A percentile compares a stretch with the other conserved stretches of the same genome.
Evolutionary conservation across 2,329 filamentous ascomycete species (phyloP).

Genomic region (Curvularia verruculosa): DNA sequence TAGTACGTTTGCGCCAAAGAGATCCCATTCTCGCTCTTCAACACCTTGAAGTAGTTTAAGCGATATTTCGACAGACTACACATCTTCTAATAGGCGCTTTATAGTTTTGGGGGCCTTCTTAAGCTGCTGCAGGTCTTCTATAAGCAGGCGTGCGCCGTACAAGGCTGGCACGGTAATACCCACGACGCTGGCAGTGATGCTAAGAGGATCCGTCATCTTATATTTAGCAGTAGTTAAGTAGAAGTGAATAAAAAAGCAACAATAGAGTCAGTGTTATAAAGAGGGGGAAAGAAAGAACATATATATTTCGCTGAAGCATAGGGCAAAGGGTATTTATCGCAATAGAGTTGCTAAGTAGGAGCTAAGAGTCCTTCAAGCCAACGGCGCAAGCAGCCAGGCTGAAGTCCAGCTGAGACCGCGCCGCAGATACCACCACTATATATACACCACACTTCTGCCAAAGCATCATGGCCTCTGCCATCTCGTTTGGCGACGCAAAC

Average conservation of each 20-base stretch:
- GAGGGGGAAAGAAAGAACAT: no score
- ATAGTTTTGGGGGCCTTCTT: slow-evolving; percentile 43
- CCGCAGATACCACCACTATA: slow-evolving; percentile 9
- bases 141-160: slow-evolving; percentile 39
- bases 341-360: background rate
- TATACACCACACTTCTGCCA: background rate
- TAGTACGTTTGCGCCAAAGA: slow-evolving; percentile 36
- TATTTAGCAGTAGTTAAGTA: no score
- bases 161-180: slow-evolving; percentile 40
- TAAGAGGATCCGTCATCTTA: background rate
- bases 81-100: slow-evolving; percentile 37
- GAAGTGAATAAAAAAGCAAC: no score
- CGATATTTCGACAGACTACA: slow-evolving; percentile 35
- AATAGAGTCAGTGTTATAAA: no score
- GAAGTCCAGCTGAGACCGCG: slow-evolving; percentile 8
- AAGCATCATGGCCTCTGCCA: slow-evolving; percentile 11
- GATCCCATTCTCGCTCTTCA: slow-evolving; percentile 41
- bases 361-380: slow-evolving; percentile 1
- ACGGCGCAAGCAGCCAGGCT: no score
- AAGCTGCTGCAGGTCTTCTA: slow-evolving; percentile 42
- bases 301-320: no score
- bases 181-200: no score
- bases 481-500: slow-evolving; percentile 18
- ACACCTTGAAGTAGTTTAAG: slow-evolving; percentile 39
- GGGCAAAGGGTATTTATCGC: no score